phyloP scores from a whole-genome alignment of 192 early-diverging fungal species.

The Mortierella claussenii region DNA sequence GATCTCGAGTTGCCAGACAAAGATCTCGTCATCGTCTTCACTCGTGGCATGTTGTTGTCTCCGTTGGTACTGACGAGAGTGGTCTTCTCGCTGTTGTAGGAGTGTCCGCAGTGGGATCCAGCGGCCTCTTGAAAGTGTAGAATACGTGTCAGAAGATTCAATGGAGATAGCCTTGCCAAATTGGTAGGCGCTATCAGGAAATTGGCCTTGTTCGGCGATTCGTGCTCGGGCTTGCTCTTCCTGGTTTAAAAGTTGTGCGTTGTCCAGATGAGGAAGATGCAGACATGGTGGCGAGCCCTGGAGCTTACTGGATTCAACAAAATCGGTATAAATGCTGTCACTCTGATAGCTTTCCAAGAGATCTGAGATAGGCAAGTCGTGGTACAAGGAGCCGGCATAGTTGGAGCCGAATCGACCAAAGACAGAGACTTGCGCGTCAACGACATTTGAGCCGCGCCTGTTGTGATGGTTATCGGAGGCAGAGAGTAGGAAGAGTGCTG shows the following conservation, averaged over 20 bases:
- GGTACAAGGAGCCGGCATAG: constrained; percentile 17
- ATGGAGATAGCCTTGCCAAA: constrained; percentile 56
- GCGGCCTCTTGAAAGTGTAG: constrained; percentile 38
- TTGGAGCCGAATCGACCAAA: constrained; percentile 28
- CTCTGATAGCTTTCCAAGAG: too few relatives aligned
- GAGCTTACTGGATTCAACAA: neutral
- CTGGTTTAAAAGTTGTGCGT: constrained; percentile 26
- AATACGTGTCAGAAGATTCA: constrained; percentile 9
- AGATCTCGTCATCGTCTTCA: constrained; percentile 19
- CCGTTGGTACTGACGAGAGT: too few relatives aligned
- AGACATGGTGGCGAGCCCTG: constrained; percentile 8
- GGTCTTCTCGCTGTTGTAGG: neutral
- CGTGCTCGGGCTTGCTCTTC: constrained; percentile 3
- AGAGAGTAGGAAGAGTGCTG: constrained; percentile 18
- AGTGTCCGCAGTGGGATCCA: constrained; percentile 25
- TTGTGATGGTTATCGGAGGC: neutral
- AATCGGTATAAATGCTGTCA: neutral
- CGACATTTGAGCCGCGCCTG: neutral
- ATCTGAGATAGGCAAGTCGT: too few relatives aligned
- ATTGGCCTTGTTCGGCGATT: neutral
- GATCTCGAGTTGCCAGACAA: constrained; percentile 56
- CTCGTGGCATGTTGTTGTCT: neutral
- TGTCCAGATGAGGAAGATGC: constrained; percentile 28
- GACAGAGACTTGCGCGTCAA: constrained; percentile 44
- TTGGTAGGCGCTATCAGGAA: constrained; percentile 33